Conservation (phyloP, 2,329 filamentous ascomycete species). For the Seiridium unicorne region DNA sequence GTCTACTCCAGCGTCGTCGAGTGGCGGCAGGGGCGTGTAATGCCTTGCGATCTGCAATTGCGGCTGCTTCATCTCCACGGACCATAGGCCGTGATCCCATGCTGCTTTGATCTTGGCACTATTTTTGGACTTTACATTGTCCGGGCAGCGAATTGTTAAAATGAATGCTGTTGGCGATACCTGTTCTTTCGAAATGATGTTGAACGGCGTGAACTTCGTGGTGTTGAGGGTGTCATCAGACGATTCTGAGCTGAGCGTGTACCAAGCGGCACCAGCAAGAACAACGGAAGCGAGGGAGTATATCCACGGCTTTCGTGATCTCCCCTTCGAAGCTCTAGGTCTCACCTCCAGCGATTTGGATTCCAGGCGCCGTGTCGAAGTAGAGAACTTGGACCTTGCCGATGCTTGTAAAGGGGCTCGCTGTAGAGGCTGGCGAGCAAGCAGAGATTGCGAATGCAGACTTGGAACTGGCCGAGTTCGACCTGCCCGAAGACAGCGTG, state of each 20-base stretch:
- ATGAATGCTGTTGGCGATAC: conserved; percentile 69
- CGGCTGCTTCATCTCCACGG: conserved; percentile 91
- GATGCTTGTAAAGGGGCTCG: conserved; percentile 10
- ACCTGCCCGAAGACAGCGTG: background rate
- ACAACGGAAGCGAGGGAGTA: background rate
- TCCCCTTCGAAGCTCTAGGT: background rate
- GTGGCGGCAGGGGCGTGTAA: conserved; percentile 81
- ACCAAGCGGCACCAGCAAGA: background rate
- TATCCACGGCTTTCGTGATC: background rate
- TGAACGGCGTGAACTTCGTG: conserved; percentile 64
- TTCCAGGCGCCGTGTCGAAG: background rate
- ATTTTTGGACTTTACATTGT: conserved; percentile 18
- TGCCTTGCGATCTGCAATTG: conserved; percentile 87
- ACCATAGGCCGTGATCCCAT: conserved; percentile 72
- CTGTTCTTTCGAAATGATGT: conserved; percentile 56
- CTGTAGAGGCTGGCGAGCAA: background rate
- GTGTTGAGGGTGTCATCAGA: conserved; percentile 44
- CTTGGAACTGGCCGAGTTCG: background rate
- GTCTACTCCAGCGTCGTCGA: conserved; percentile 24
- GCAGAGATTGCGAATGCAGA: background rate
- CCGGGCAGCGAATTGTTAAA: conserved; percentile 57
- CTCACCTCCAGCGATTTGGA: background rate
- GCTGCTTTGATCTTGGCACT: conserved; percentile 30
- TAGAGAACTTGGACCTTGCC: background rate
- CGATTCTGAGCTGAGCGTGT: background rate